Evolutionary conservation across 106 monocot genomes (phyloP).

Genomic region (Ottelia alismoides): DNA sequence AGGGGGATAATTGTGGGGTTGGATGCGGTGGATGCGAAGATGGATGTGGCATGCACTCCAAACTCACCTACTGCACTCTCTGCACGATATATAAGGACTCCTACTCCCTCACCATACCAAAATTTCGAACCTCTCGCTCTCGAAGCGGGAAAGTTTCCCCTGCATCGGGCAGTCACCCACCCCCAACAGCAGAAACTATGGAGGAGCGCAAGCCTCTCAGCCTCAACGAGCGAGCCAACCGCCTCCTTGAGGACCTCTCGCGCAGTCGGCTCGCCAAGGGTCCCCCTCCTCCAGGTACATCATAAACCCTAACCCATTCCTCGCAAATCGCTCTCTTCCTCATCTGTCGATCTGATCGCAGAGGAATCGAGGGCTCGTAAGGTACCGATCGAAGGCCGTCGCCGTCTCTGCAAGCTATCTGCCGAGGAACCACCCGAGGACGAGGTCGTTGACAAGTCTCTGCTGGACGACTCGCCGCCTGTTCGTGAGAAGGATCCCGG

Average conservation of each 20-base stretch:
- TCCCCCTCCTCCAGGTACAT: background rate
- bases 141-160: no score
- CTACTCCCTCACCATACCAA: no score
- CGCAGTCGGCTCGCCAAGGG: conserved; percentile 20
- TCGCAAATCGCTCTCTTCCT: background rate
- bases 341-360: no score
- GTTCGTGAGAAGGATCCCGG: background rate
- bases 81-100: no score
- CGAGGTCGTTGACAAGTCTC: background rate
- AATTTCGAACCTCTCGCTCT: no score
- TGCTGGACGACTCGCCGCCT: conserved; percentile 18
- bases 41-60: no score
- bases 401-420: conserved; percentile 85
- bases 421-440: conserved; percentile 1
- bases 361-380: conserved; percentile 41
- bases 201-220: conserved; percentile 56
- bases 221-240: conserved; percentile 66
- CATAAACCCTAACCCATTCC: conserved; percentile 7
- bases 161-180: no score
- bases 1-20: no score
- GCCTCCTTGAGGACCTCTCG: conserved; percentile 37
- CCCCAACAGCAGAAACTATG: conserved; percentile 2
- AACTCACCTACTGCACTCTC: no score
- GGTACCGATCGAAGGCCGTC: conserved; percentile 63
- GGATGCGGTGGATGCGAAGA: no score